Evolutionary conservation across 2,329 filamentous ascomycete genomes (phyloP), one percentile per base, ranked within the genome.

Genomic region (Talaromyces amestolkiae): DNA sequence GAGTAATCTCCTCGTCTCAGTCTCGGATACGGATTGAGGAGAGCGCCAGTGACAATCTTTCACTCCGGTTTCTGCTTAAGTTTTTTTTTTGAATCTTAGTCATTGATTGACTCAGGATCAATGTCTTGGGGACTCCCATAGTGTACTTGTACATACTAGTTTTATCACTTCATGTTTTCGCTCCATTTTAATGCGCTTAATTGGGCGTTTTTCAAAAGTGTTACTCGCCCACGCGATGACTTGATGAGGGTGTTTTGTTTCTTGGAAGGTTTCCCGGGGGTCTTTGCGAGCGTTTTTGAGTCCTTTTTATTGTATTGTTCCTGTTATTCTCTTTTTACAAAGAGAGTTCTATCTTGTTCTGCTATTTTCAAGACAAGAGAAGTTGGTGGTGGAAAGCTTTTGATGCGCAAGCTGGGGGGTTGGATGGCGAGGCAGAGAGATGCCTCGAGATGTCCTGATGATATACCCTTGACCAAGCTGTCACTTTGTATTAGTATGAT

Each of bases 1-100:
- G 81, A 83, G 74, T 83, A 76, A 73, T 70, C 68, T 53, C 47
- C 58, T 22, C 17, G 13, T 13, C 13, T 13, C 35, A 13, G 2
- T 13, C 8, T 37, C 35, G 0, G 35, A 37, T 13, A 37, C 13
- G 35, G 13, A 13, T 13, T 37, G 9, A 13, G 13, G 35, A 37
- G 9, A 37, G 9, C 35, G 35, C 0, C 9, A 37, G 35, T 31
- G 35, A 37, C 35, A 37, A 11, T 11, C 9, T 37, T 13, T 37
- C 35, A 10, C n/a, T 31, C 6, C 31, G 39, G 17, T 9, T 41
- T 35, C n/a, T 54, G 3, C 17, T 27, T 17, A 13, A 27, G 22
- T 58, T 31, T 15, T 58, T 31, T 15, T 15, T 3, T 4, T 37
- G 13, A 27, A 39, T 56, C 37, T 17, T 37, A 56, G 11, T 37